Percentiles rank a stretch among this genome's conserved stretches.
These are phyloP conservation scores for Podila horticola DNA, from an alignment of 192 early-diverging fungal genomes.

Conservation along the genomic window DNA sequence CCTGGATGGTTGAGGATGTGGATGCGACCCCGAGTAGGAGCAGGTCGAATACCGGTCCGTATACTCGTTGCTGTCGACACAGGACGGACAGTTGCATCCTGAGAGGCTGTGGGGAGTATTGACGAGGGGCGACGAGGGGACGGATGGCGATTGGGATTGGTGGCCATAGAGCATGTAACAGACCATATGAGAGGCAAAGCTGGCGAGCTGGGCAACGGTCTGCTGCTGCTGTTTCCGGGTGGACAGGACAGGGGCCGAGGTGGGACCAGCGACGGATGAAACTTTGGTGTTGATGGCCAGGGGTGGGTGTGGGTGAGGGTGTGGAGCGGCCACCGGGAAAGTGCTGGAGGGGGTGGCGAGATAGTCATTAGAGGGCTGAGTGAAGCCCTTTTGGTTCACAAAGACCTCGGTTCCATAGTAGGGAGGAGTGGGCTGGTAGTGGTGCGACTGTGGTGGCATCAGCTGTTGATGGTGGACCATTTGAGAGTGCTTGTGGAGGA, in stretches of 20 bases:
- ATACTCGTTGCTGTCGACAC: conserved; percentile 1
- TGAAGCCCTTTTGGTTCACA: not conserved
- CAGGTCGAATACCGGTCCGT: conserved; percentile 5
- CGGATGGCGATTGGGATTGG: conserved; percentile 34
- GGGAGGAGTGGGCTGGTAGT: conserved; percentile 3
- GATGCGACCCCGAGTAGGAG: not conserved
- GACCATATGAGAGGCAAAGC: conserved; percentile 68
- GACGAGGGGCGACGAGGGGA: conserved; percentile 27
- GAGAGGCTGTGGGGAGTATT: no score
- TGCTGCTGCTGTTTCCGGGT: conserved; percentile 19
- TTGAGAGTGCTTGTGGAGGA: not conserved
- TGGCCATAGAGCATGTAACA: conserved; percentile 62
- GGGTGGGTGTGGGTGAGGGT: not conserved
- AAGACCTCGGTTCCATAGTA: not conserved
- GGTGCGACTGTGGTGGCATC: not conserved
- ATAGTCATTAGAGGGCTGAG: not conserved
- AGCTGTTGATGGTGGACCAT: not conserved
- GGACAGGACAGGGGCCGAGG: conserved; percentile 1
- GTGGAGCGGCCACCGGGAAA: not conserved
- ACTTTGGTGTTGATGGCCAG: not conserved
- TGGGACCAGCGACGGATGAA: not conserved
- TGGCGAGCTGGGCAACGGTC: conserved; percentile 56
- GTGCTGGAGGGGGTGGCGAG: not conserved
- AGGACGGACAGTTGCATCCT: not conserved
- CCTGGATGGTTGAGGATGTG: conserved; percentile 4